phyloP scores from a whole-genome alignment of 1,139 yeast genomes.

The Debaryomyces psychrophilus region DNA sequence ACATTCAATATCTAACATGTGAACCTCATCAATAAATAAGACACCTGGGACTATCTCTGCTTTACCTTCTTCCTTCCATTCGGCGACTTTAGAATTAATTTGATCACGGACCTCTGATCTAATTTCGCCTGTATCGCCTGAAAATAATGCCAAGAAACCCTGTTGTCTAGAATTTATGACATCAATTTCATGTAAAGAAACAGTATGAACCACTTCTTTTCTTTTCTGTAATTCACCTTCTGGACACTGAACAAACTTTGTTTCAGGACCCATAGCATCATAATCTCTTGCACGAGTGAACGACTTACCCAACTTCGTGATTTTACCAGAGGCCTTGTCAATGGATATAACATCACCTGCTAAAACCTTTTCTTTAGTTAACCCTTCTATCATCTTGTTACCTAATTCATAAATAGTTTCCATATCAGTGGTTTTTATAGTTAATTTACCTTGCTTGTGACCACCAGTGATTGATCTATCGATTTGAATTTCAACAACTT shows the following conservation, averaged over 20 bases:
- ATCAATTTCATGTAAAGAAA: conserved; percentile 95
- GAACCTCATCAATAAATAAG: conserved; percentile 95
- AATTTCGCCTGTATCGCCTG: conserved; percentile 98
- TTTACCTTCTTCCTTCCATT: conserved; percentile 99
- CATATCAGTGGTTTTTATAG: conserved; percentile 98
- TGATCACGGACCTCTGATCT: conserved; percentile 96
- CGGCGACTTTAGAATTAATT: conserved; percentile 94
- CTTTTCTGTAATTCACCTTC: conserved; percentile 98
- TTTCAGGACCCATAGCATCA: conserved; percentile 99
- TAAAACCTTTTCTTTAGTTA: conserved; percentile 90
- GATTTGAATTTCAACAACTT: conserved; percentile 96
- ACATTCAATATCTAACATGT: conserved; percentile 97
- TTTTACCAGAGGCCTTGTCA: conserved; percentile 94
- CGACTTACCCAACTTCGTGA: conserved; percentile 91
- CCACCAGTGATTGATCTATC: conserved; percentile 97
- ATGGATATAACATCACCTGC: conserved; percentile 98
- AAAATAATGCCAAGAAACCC: conserved; percentile 93
- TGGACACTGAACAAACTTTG: conserved; percentile 96
- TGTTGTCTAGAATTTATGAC: conserved; percentile 97
- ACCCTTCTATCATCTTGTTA: conserved; percentile 94
- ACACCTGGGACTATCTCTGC: conserved; percentile 99
- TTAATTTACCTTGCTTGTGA: conserved; percentile 95
- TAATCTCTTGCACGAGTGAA: conserved; percentile 96
- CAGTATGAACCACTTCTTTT: conserved; percentile 94
- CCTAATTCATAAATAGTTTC: conserved; percentile 98